Evolutionary conservation across 2,329 filamentous ascomycete genomes (phyloP).

Genomic region (Gnomoniopsis sp.): DNA sequence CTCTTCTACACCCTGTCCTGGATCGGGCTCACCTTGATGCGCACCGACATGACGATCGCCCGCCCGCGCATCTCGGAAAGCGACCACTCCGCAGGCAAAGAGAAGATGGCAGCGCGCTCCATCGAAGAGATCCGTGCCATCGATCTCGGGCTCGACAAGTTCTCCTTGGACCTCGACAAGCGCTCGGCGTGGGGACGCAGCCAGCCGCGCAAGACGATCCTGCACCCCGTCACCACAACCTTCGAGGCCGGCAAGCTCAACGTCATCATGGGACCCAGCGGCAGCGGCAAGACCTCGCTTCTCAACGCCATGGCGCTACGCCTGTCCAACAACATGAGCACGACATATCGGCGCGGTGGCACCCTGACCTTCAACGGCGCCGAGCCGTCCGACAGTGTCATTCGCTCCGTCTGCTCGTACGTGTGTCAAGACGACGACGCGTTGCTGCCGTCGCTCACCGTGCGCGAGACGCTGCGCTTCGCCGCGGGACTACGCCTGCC

Average conservation of each 20-base stretch:
- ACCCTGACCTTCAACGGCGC: constrained; percentile 68
- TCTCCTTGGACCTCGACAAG: constrained; percentile 63
- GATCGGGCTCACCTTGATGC: constrained; percentile 60
- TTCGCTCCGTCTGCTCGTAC: constrained; percentile 71
- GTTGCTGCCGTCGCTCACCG: constrained; percentile 69
- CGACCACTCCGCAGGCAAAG: constrained; percentile 67
- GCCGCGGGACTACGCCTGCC: constrained; percentile 70
- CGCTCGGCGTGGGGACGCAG: constrained; percentile 49
- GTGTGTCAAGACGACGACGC: constrained; percentile 78
- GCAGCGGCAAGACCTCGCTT: constrained; percentile 72
- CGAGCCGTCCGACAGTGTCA: constrained; percentile 62
- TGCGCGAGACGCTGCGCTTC: constrained; percentile 70
- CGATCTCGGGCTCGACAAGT: constrained; percentile 61
- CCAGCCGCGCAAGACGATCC: constrained; percentile 54
- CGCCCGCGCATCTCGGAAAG: constrained; percentile 55
- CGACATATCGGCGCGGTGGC: constrained; percentile 59
- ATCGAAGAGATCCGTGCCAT: constrained; percentile 55
- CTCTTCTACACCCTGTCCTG: constrained; percentile 61
- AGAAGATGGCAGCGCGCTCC: constrained; percentile 58
- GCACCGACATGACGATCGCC: constrained; percentile 67
- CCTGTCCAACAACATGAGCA: constrained; percentile 58
- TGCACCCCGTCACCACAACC: constrained; percentile 62
- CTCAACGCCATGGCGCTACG: constrained; percentile 70
- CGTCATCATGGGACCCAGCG: constrained; percentile 77
- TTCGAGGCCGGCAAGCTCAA: constrained; percentile 69